phyloP scores from a whole-genome alignment of 208 protist genomes.

The Vickermania ingenoplastis region DNA sequence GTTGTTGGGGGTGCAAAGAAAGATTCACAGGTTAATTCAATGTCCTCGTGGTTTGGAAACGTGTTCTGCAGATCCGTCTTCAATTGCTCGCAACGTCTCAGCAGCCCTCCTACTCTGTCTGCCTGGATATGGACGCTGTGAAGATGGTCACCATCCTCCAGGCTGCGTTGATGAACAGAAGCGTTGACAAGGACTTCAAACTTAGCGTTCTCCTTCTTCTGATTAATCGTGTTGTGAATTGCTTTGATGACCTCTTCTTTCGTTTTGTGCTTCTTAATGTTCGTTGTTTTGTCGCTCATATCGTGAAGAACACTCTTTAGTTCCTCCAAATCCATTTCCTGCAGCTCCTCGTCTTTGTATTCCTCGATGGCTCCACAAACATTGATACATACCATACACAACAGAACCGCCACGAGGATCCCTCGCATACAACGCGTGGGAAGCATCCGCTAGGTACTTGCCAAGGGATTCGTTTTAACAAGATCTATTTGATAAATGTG shows the following conservation, averaged over 20 bases:
- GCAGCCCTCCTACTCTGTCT: too few species aligned
- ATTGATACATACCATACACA: too few species aligned
- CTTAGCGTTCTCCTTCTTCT: conserved; percentile 9
- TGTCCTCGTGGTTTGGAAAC: neutral
- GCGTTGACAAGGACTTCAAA: conserved; percentile 14
- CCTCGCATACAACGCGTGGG: too few species aligned
- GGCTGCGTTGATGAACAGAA: neutral
- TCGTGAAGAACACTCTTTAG: conserved; percentile 20
- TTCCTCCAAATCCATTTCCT: conserved; percentile 10
- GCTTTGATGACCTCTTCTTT: conserved; percentile 11
- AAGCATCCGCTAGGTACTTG: too few species aligned
- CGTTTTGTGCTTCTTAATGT: conserved; percentile 13
- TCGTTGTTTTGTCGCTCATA: conserved; percentile 21
- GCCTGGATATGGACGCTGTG: neutral
- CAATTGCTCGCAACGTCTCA: too few species aligned
- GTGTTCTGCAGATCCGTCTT: neutral
- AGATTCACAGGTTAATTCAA: neutral
- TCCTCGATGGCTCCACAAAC: too few species aligned
- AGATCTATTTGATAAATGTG: too few species aligned
- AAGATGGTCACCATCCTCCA: neutral
- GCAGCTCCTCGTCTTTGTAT: too few species aligned
- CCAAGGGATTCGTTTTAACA: too few species aligned
- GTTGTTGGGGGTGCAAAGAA: neutral
- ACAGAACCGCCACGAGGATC: too few species aligned
- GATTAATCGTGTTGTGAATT: conserved; percentile 10